Conservation (phyloP, 202 grass and related monocot genomes). For the Zizania palustris region DNA sequence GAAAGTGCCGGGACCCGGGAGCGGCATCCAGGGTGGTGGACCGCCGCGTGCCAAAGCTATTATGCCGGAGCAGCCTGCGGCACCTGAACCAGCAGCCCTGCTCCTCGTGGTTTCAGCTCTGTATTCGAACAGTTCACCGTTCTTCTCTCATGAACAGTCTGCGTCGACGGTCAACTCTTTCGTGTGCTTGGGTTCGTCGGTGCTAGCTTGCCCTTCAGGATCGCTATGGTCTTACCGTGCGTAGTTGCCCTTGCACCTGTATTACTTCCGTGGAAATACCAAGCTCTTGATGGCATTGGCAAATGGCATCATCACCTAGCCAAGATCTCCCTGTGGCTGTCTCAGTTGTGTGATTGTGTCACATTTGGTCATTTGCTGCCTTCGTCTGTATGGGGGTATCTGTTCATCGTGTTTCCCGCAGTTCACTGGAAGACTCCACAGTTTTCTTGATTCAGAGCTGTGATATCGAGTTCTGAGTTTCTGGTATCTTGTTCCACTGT, state of each 20-base stretch:
- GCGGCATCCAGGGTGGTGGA: slow-evolving; percentile 39
- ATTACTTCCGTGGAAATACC: slow-evolving; percentile 1
- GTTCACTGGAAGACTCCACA: slow-evolving; percentile 6
- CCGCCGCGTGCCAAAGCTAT: slow-evolving; percentile 35
- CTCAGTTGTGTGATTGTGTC: slow-evolving; percentile 22
- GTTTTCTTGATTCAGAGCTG: slow-evolving; percentile 28
- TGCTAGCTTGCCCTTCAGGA: slow-evolving; percentile 33
- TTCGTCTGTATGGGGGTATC: not conserved
- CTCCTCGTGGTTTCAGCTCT: slow-evolving; percentile 34
- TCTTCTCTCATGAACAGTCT: slow-evolving; percentile 39
- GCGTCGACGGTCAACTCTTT: slow-evolving; percentile 26
- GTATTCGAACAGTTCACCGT: slow-evolving; percentile 15
- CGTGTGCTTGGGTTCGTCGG: not conserved
- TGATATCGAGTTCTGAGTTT: slow-evolving; percentile 27
- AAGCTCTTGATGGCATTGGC: slow-evolving; percentile 8
- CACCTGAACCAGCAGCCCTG: slow-evolving; percentile 30
- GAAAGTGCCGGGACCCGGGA: slow-evolving; percentile 30
- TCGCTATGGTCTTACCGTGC: slow-evolving; percentile 27
- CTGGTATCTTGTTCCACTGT: slow-evolving; percentile 36
- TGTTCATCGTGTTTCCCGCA: slow-evolving; percentile 33
- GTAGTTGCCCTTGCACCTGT: slow-evolving; percentile 28
- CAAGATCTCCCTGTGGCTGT: slow-evolving; percentile 16
- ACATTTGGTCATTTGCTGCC: not conserved
- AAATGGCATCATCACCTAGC: slow-evolving; percentile 31
- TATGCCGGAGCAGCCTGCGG: slow-evolving; percentile 10